Base-by-base conservation (phyloP, 768 basidiomycete species). In the Pleurotus platypus region DNA sequence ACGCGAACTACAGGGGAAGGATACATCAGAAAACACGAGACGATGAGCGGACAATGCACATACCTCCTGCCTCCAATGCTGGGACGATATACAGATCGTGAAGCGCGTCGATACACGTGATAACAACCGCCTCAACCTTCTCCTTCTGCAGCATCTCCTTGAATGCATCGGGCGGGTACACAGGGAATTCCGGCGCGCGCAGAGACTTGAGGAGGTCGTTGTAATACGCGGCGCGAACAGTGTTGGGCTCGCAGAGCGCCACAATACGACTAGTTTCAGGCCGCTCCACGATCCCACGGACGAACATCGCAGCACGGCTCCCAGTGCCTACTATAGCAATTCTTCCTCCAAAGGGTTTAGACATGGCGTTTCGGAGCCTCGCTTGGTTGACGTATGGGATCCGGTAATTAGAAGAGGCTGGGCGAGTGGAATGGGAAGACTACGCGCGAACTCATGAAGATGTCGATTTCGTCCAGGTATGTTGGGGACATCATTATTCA, bases 61-160 rank as follows among this genome's bases (percentile, higher is more conserved):
- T 51, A 73, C 76, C 73, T 66, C 75, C 74, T 16, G 72, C 74
- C 62, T 75, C 68, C 30, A 75, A 59, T 5, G 74, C 75, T 7
- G 74, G 74, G 15, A 77, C 72, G 59, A 80, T 80, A 64, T 77
- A 82, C 51, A 68, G 49, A 62, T 79, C 74, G 60, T 82, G 79
- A 46, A 76, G 66, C 12, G 76, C 73, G 60, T 82, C 79, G 30
- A 81, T 68, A 49, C 78, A 79, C 5, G 78, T 80, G 2, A 82
- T 70, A 1, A 82, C 78, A 5, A 80, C 65, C n/a, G 71, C 72
- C 53, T 80, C 75, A 20, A 80, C 75, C 26, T 70, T 72, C 61
- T 77, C 75, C 54, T 72, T 72, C 46, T 70, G 63, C 58, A 82
- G 64, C 79, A 81, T 82, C 58, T 71, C 69, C 57, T 64, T 62